A percentile compares a stretch with the other conserved stretches of the same genome.
phyloP scores from a whole-genome alignment of 1,284 basidiomycete species.

The Irpex lacteus region DNA sequence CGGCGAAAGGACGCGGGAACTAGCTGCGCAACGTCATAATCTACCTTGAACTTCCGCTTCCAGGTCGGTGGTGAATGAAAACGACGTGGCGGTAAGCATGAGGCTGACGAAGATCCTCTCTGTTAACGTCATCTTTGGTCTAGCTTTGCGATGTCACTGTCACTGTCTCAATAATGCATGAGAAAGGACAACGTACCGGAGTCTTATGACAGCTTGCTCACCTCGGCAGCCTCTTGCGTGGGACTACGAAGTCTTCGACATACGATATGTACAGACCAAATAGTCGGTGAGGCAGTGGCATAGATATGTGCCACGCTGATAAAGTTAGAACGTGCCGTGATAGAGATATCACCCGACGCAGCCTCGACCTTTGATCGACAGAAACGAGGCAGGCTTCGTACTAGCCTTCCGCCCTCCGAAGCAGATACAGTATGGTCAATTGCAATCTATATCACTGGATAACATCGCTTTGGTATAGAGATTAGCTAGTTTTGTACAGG shows the following conservation, averaged over 20 bases:
- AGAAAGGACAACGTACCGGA: background rate
- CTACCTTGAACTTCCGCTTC: background rate
- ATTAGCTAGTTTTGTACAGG: background rate
- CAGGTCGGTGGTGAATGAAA: too few species aligned
- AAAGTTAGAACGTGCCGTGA: background rate
- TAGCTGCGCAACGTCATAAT: background rate
- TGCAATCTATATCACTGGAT: background rate
- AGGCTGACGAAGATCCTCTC: background rate
- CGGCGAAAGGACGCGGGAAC: background rate
- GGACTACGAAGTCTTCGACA: background rate
- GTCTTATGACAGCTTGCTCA: background rate
- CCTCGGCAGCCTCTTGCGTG: too few species aligned
- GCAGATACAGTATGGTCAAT: background rate
- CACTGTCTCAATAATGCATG: background rate
- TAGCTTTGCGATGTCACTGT: background rate
- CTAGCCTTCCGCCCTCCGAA: background rate
- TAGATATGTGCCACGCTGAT: background rate
- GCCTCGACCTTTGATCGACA: background rate
- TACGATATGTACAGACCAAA: background rate
- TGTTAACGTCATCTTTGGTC: background rate
- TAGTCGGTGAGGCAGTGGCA: too few species aligned
- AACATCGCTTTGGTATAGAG: background rate
- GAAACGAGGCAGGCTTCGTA: background rate
- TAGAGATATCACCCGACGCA: background rate
- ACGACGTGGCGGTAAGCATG: background rate